Evolutionary conservation across 495 filamentous ascomycete genomes (phyloP).

Genomic region (Penicillium paxilli): DNA sequence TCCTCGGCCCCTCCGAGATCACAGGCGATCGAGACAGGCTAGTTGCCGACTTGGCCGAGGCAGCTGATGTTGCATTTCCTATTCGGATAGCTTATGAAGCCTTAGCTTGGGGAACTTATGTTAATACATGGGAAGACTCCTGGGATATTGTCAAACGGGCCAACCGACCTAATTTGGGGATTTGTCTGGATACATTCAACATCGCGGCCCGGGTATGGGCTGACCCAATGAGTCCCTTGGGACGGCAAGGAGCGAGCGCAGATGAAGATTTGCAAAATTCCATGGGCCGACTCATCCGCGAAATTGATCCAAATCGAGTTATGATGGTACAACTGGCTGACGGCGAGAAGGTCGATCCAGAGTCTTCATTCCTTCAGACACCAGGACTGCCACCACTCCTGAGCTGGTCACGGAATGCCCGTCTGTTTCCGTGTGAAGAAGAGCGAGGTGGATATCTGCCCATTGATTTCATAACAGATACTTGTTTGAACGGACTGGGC

Average conservation of each 20-base stretch:
- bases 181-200: slow-evolving; percentile 77
- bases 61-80: slow-evolving; percentile 60
- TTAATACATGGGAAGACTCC: slow-evolving; percentile 67
- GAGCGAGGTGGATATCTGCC: slow-evolving; percentile 67
- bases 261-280: slow-evolving; percentile 53
- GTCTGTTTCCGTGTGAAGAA: slow-evolving; percentile 68
- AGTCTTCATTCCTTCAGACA: slow-evolving; percentile 14
- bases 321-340: slow-evolving; percentile 75
- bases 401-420: slow-evolving; percentile 70
- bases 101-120: slow-evolving; percentile 67
- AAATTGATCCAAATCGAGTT: slow-evolving; percentile 60
- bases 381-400: slow-evolving; percentile 16
- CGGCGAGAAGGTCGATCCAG: slow-evolving; percentile 54
- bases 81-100: slow-evolving; percentile 69
- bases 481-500: slow-evolving; percentile 56
- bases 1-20: slow-evolving; percentile 52
- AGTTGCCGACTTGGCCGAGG: slow-evolving; percentile 57
- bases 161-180: slow-evolving; percentile 66
- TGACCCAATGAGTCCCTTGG: slow-evolving; percentile 54
- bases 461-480: slow-evolving; percentile 47
- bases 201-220: slow-evolving; percentile 69
- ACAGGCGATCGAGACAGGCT: slow-evolving; percentile 55
- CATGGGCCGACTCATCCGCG: slow-evolving; percentile 51
- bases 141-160: slow-evolving; percentile 65
- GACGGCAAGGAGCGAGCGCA: slow-evolving; percentile 47